Evolutionary conservation across 2,329 filamentous ascomycete genomes (phyloP).

Genomic region (Calonectria pauciramosa): DNA sequence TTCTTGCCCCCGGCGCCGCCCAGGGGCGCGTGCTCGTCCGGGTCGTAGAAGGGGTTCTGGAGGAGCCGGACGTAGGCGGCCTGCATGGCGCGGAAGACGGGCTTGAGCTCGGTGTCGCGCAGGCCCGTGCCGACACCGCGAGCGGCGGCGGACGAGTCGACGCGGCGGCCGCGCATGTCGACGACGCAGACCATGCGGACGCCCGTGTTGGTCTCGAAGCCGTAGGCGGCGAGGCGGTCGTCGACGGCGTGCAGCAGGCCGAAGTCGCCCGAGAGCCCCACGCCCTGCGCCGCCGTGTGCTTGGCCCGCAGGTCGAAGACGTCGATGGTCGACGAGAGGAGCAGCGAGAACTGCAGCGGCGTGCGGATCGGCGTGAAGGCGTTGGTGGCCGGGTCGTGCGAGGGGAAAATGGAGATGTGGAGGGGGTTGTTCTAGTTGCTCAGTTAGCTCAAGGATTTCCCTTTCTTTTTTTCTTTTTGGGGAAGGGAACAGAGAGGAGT

Average conservation of each 20-base stretch:
- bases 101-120: constrained; percentile 88
- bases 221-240: constrained; percentile 93
- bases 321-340: constrained; percentile 92
- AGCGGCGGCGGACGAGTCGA: constrained; percentile 48
- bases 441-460: not conserved
- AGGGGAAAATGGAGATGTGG: constrained; percentile 91
- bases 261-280: constrained; percentile 81
- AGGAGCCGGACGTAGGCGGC: constrained; percentile 90
- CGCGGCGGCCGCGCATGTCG: constrained; percentile 84
- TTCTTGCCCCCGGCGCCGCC: constrained; percentile 70
- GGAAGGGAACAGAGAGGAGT: constrained; percentile 12
- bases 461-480: not conserved
- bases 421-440: constrained; percentile 89
- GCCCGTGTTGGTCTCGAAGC: constrained; percentile 96
- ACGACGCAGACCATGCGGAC: constrained; percentile 92
- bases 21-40: constrained; percentile 82
- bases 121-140: constrained; percentile 71
- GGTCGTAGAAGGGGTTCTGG: constrained; percentile 95
- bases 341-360: constrained; percentile 90
- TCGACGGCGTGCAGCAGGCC: constrained; percentile 94
- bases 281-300: constrained; percentile 68
- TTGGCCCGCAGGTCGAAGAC: constrained; percentile 90
- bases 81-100: constrained; percentile 92
- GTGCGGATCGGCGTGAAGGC: constrained; percentile 72
- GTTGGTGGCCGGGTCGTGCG: constrained; percentile 71